Evolutionary conservation across 1,139 yeast species (phyloP), one percentile per base, ranked within the genome.

Genomic region (Taphrina communis): DNA sequence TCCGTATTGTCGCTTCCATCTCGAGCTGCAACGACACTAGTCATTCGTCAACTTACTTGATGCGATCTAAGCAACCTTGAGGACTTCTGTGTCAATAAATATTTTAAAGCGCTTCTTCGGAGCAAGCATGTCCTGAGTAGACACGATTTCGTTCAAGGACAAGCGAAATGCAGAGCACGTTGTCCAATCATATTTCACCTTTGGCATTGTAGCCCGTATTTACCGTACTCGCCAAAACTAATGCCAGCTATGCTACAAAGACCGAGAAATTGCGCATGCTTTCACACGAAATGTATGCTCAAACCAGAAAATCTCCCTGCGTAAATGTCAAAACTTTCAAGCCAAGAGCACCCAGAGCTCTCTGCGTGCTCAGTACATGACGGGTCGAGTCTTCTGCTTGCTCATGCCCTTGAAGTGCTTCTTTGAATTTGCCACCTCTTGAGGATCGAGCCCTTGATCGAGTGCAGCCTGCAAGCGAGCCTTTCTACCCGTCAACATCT

Each of bases 391-490:
- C 52, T 58, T 46, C n/a, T 65, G 68, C 65, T 69, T 69, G 51
- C 60, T 56, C 59, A 58, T 69, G 38, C 61, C 67, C 55, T 69
- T 69, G 71, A 59, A 60, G 46, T 69, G 71, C 56, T 66, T 69
- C 50, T 69, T 69, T 17, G 60, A 39, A 38, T 56, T 41, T 11
- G 58, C 50, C 19, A 41, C 38, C 39, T 55, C 58, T n/a, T 60
- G 66, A 31, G 67, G 70, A n/a, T 62, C 55, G 41, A 62, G 44
- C 4, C 71, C 71, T 9, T 56, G 31, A 38, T 65, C 69, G 19
- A 60, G n/a, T 4, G 67, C 59, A 12, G 63, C 62, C 52, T 60
- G 51, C 14, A 52, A 48, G 9, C 71, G 67, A 35, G 71, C 71
- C 57, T 69, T 69, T 1, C 71, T 57, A 14, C 71, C 69, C 3